Base-by-base conservation (phyloP, 2,329 filamentous ascomycete genomes). In the Zymoseptoria tritici region DNA sequence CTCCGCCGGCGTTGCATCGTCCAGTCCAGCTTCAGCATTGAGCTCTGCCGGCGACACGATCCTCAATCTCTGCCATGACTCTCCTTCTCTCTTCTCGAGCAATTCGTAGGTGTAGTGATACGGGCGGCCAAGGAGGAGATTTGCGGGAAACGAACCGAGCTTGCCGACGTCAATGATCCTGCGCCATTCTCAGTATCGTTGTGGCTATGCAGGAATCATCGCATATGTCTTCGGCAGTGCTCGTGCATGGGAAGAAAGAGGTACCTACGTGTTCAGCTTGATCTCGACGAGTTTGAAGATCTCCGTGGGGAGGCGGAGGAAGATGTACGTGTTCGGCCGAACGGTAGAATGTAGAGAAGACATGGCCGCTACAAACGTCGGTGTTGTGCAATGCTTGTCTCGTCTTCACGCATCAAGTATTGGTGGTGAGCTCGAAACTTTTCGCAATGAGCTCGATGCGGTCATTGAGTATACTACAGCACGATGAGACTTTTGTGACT, bases 61-160 rank as follows among this genome's bases (percentile, higher is more conserved):
- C 36, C 91, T 89, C 57, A 97, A 77, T 13, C 85, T 81, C 53
- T 85, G 84, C 65, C 86, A 88, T 63, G 78, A 79, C 65, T 88
- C 85, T 62, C 82, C 82, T 4, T 86, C 81, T 24, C 80, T 75
- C 69, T 83, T 85, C 68, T 96, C 91, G 64, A 88, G 83, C 2
- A 97, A 81, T 74, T 97, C 93, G 76, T 91, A 99, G 0, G 92
- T 97, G 61, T 95, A 80, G 77, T 96, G 85, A 72, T 90, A 96
- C 0, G 94, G 94, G 7, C 94, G 87, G n/a, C 91, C 88, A 63
- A 99, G 84, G 52, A 99, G 85, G 31, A 94, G 83, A 72, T 97
- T 97, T 56, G 90, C 86, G 16, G 90, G 88, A 72, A 99, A 97
- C 1, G 85, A 85, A 64, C 94, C 94, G 73, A 94, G 96, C 83